Conservation (phyloP, 306 rosid genomes). For the Prosopis cineraria region DNA sequence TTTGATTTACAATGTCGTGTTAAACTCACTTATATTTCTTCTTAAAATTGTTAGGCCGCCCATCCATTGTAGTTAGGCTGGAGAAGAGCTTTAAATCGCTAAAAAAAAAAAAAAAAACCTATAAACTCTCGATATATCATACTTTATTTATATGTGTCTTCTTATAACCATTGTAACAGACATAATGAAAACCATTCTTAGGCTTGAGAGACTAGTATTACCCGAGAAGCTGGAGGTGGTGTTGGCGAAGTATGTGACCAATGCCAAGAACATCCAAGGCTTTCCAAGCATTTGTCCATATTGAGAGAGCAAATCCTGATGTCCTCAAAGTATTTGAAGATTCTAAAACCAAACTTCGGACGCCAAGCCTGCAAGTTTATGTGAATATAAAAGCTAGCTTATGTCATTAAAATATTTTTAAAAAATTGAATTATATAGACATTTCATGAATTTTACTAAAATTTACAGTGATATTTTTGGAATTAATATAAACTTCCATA, state of each 20-base stretch:
- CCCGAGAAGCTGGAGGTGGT: background rate
- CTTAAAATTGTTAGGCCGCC: too few species aligned
- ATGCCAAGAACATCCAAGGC: background rate
- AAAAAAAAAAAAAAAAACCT: too few species aligned
- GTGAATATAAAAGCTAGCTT: background rate
- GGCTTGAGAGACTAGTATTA: too few species aligned
- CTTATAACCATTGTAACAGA: too few species aligned
- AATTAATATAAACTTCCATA: background rate
- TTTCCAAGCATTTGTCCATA: background rate
- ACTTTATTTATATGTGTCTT: too few species aligned
- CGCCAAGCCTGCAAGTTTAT: background rate
- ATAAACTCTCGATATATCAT: too few species aligned
- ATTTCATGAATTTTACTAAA: background rate
- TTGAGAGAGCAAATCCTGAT: constrained; percentile 60
- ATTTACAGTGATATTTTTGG: background rate
- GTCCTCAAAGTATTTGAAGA: constrained; percentile 57
- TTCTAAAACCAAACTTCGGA: constrained; percentile 70
- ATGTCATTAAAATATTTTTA: background rate
- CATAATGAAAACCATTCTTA: too few species aligned
- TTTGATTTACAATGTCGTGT: too few species aligned
- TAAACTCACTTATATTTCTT: too few species aligned
- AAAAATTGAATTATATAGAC: background rate
- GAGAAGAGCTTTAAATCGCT: too few species aligned
- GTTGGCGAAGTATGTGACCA: background rate
- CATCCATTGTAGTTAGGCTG: too few species aligned